These are phyloP conservation scores for Colletotrichum eremochloae DNA, from an alignment of 2,329 filamentous ascomycete genomes.

Conservation along the genomic window DNA sequence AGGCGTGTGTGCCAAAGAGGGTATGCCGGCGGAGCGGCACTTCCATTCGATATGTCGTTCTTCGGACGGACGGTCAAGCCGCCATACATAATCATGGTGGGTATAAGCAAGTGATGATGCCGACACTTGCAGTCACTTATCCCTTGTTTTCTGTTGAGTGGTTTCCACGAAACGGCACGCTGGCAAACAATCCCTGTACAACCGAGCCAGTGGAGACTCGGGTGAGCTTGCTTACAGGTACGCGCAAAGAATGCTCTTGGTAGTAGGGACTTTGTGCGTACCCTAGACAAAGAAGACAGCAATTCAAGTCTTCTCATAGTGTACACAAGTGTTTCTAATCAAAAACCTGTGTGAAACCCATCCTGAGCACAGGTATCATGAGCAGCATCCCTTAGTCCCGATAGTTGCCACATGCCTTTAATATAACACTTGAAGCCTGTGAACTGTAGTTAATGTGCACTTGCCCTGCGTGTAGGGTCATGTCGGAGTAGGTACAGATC, in stretches of 20 bases:
- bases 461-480: background rate
- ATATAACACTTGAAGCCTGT: background rate
- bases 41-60: background rate
- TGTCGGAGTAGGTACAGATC: background rate
- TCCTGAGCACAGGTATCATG: background rate
- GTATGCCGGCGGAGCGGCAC: slow-evolving; percentile 4
- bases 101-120: background rate
- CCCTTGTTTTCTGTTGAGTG: background rate
- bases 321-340: background rate
- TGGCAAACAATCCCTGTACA: background rate
- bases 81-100: background rate
- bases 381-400: background rate
- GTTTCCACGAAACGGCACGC: background rate
- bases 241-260: background rate
- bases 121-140: no score
- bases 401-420: background rate
- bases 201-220: background rate
- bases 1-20: slow-evolving; percentile 5
- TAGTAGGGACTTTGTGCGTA: background rate
- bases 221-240: background rate
- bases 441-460: background rate
- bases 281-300: background rate
- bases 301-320: background rate
- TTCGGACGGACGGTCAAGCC: slow-evolving; percentile 7
- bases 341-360: background rate